Evolutionary conservation across 495 filamentous ascomycete species (phyloP).

Genomic region (Annulohypoxylon moriforme): DNA sequence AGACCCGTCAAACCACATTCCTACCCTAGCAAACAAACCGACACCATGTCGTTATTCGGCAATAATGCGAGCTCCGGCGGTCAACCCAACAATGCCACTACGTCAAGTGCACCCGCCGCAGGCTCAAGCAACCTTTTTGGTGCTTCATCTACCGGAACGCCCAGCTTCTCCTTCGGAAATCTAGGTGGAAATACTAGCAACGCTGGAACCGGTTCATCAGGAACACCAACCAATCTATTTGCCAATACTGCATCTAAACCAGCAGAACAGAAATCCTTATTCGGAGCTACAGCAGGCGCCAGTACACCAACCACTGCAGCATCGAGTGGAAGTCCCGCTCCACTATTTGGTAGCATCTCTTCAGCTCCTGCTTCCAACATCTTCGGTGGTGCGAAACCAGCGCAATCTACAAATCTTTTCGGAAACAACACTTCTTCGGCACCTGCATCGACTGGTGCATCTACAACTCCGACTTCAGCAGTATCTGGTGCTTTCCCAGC

Average conservation of each 20-base stretch:
- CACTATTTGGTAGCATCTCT: slow-evolving; percentile 52
- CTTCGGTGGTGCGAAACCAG: slow-evolving; percentile 45
- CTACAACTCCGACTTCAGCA: slow-evolving; percentile 55
- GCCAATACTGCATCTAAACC: slow-evolving; percentile 53
- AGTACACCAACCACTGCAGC: slow-evolving; percentile 49
- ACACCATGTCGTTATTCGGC: slow-evolving; percentile 51
- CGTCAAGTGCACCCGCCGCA: slow-evolving; percentile 54
- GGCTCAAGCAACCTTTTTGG: slow-evolving; percentile 45
- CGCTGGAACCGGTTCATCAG: slow-evolving; percentile 33
- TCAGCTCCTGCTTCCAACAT: slow-evolving; percentile 34
- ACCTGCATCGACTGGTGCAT: slow-evolving; percentile 48
- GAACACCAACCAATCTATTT: slow-evolving; percentile 60
- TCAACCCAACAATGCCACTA: slow-evolving; percentile 52
- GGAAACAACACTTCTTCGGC: slow-evolving; percentile 35
- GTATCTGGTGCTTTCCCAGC: slow-evolving; percentile 40
- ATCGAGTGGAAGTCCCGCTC: slow-evolving; percentile 45
- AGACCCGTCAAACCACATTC: slow-evolving; percentile 35
- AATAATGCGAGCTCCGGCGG: slow-evolving; percentile 49
- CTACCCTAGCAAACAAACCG: slow-evolving; percentile 4
- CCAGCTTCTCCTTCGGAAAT: slow-evolving; percentile 59
- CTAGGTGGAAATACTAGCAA: slow-evolving; percentile 32
- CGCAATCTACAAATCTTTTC: slow-evolving; percentile 46
- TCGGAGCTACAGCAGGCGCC: slow-evolving; percentile 45
- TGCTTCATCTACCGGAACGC: slow-evolving; percentile 36
- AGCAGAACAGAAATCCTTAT: slow-evolving; percentile 48